phyloP scores from a whole-genome alignment of 371 early-diverging fungal genomes.

The Blastocladiella emersonii region DNA sequence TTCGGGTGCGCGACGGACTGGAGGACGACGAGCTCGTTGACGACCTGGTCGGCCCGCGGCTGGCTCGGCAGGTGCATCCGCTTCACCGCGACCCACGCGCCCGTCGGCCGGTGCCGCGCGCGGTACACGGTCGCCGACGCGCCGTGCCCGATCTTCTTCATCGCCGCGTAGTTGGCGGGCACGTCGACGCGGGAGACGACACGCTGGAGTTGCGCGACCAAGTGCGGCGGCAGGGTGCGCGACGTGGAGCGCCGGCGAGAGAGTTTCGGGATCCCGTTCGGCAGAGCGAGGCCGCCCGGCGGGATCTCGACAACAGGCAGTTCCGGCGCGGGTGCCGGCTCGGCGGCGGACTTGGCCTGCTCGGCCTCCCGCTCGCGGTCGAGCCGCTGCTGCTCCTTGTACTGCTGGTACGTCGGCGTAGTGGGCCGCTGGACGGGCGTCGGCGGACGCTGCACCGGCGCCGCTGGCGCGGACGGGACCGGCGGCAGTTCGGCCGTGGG shows the following conservation, averaged over 20 bases:
- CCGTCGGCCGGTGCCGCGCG: constrained; percentile 53
- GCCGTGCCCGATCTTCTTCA: constrained; percentile 68
- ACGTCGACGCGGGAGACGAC: background rate
- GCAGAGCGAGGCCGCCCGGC: too few species aligned
- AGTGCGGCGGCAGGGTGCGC: background rate
- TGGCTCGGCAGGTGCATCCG: constrained; percentile 91
- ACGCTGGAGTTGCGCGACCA: too few species aligned
- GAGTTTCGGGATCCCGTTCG: too few species aligned
- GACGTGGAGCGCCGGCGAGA: too few species aligned
- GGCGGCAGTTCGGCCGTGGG: background rate
- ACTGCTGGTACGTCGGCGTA: too few species aligned
- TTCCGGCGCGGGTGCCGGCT: too few species aligned
- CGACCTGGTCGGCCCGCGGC: constrained; percentile 88
- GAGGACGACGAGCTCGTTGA: constrained; percentile 93
- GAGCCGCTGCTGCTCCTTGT: too few species aligned
- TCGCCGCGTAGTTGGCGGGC: background rate
- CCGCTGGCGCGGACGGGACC: background rate
- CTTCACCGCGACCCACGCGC: constrained; percentile 73
- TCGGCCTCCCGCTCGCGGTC: too few species aligned
- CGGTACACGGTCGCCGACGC: constrained; percentile 87
- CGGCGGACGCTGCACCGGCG: too few species aligned
- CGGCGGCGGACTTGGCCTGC: too few species aligned
- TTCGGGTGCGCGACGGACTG: constrained; percentile 69
- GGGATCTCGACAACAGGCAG: too few species aligned
- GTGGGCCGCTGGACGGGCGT: too few species aligned